phyloP scores from a whole-genome alignment of 148 eudicot genomes.

The Rhododendron simsii region DNA sequence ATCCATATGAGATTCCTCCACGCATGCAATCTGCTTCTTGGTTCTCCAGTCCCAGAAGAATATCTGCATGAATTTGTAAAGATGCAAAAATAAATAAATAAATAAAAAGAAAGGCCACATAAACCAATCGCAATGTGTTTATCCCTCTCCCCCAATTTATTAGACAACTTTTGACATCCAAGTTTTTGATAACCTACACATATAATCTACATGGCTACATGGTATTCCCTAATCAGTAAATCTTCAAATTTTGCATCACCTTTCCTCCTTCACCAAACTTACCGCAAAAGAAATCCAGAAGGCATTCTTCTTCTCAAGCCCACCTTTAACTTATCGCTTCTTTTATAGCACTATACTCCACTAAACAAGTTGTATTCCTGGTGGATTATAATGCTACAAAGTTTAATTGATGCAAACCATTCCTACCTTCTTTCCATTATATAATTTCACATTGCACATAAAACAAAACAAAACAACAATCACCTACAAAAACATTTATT shows the following conservation, averaged over 20 bases:
- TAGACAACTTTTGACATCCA: neutral
- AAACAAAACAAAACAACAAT: neutral
- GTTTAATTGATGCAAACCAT: neutral
- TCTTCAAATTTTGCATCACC: neutral
- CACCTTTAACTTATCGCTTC: neutral
- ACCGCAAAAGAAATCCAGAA: neutral
- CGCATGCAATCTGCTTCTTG: slow-evolving; percentile 78
- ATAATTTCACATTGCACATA: neutral
- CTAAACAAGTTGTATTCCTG: neutral
- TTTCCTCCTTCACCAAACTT: neutral
- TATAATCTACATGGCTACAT: neutral
- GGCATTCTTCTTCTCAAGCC: neutral
- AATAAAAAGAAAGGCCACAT: neutral
- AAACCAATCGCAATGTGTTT: neutral
- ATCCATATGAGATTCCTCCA: slow-evolving; percentile 93
- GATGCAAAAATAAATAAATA: neutral
- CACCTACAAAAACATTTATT: neutral
- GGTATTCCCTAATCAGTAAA: neutral
- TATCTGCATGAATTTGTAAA: slow-evolving; percentile 37
- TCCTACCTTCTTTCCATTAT: neutral
- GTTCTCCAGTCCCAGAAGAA: slow-evolving; percentile 94
- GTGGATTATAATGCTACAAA: neutral
- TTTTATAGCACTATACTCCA: neutral
- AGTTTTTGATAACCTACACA: neutral
- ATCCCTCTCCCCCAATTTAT: neutral